Percentiles rank a stretch among this genome's conserved stretches.
Evolutionary conservation across 2,329 filamentous ascomycete species (phyloP).

Genomic region (Ophiostoma fasciatum): DNA sequence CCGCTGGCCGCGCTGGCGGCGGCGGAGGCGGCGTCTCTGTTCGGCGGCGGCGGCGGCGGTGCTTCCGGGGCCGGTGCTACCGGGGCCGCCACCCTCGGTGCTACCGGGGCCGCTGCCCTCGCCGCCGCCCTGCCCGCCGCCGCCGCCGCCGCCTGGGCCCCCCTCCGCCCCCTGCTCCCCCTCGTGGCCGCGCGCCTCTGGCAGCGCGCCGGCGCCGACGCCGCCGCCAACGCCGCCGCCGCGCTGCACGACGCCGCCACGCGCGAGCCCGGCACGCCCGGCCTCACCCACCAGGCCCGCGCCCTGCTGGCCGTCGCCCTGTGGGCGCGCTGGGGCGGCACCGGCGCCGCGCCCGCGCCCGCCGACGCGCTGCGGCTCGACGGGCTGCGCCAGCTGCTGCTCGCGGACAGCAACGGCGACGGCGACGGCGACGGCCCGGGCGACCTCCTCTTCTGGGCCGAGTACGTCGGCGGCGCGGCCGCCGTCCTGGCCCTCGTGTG

Average conservation of each 20-base stretch:
- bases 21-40: neutral
- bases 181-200: constrained; percentile 38
- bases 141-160: neutral
- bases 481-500: constrained; percentile 27
- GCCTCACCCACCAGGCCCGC: constrained; percentile 56
- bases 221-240: constrained; percentile 44
- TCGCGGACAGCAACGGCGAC: constrained; percentile 13
- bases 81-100: constrained; percentile 22
- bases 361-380: constrained; percentile 29
- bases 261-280: constrained; percentile 53
- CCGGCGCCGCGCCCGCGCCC: constrained; percentile 36
- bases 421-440: constrained; percentile 11
- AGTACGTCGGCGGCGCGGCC: constrained; percentile 35
- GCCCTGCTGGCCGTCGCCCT: constrained; percentile 57
- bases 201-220: constrained; percentile 30
- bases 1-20: constrained; percentile 35
- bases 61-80: constrained; percentile 18
- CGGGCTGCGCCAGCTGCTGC: constrained; percentile 28
- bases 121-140: constrained; percentile 26
- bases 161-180: constrained; percentile 16
- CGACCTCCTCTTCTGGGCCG: constrained; percentile 34
- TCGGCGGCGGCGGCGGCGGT: too few relatives aligned
- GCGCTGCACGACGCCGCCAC: constrained; percentile 60
- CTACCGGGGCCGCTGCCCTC: constrained; percentile 18
- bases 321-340: constrained; percentile 60